Base-by-base conservation (phyloP, 257 asterid genomes). In the Haberlea rhodopensis region DNA sequence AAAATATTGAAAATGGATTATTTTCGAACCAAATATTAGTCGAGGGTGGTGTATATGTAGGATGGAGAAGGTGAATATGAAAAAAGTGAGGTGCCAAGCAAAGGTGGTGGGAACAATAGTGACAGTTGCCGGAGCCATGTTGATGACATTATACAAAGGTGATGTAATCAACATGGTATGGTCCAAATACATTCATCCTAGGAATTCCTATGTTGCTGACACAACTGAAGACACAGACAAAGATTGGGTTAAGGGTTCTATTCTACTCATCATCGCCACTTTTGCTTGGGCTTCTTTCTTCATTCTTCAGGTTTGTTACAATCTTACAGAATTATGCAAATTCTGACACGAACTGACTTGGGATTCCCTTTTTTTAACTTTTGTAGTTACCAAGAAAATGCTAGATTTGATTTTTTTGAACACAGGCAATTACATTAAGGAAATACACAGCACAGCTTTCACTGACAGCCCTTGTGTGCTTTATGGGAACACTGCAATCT, bases 111-210 rank as follows among this genome's bases (percentile, higher is more conserved):
- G 97, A 63, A 90, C 96, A 27, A 28, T 81, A 34, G 75, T 87
- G 22, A 87, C 92, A 0, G 87, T 87, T 3, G 87, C 70, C 0
- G 97, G 97, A 49, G 97, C 91, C 62, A 84, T 88, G 95, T 69
- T 90, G 59, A 90, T 90, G 94, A 90, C 96, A n/a, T 66, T 90
- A 28, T 90, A 90, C 87, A 91, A 88, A 66, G 98, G 98, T n/a
- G 76, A 75, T 6, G 85, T 78, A 5, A 34, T 91, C 52, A 82
- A 86, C n/a, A 65, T 86, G 76, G 16, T 81, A 0, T 88, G 98
- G 96, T 81, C 98, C 9, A 59, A 69, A 2, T 65, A 68, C 66
- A 51, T 69, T 21, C 90, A 86, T 19, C 71, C 82, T 5, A 62
- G 15, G 5, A 9, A 32, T 5, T 53, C 81, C 57, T 68, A 29